Percentiles rank a stretch among this genome's conserved stretches.
Conservation (phyloP, 2,329 filamentous ascomycete species). For the Fusarium cicatricum region DNA sequence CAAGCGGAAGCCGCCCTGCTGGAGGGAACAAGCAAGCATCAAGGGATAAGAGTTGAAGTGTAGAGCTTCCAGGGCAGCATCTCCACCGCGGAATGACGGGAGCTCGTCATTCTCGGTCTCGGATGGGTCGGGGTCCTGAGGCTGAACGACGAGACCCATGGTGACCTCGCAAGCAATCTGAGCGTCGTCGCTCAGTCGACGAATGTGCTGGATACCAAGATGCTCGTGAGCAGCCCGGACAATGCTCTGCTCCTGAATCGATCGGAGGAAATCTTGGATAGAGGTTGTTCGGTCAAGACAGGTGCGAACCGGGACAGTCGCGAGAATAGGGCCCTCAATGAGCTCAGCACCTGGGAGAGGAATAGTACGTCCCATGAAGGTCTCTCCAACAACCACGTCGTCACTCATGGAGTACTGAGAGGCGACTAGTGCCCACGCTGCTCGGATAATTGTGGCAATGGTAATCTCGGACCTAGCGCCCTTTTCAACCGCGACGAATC, state of each 20-base stretch:
- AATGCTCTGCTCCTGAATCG: constrained; percentile 41
- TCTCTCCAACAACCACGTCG: constrained; percentile 43
- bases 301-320: constrained; percentile 37
- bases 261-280: constrained; percentile 36
- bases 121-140: constrained; percentile 46
- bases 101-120: constrained; percentile 39
- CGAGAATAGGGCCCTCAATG: constrained; percentile 44
- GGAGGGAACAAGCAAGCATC: constrained; percentile 69
- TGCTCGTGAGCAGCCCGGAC: constrained; percentile 43
- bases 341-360: constrained; percentile 41
- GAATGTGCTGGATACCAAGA: constrained; percentile 47
- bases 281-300: constrained; percentile 35
- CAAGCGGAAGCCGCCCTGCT: constrained; percentile 60
- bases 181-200: constrained; percentile 55
- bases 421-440: constrained; percentile 42
- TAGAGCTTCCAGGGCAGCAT: constrained; percentile 65
- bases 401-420: constrained; percentile 42
- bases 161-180: constrained; percentile 64
- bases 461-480: constrained; percentile 32
- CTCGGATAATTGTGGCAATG: constrained; percentile 38
- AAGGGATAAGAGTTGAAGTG: constrained; percentile 66
- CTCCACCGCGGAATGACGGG: constrained; percentile 57
- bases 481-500: constrained; percentile 33
- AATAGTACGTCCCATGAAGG: constrained; percentile 42
- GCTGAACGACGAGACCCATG: constrained; percentile 59